phyloP scores from a whole-genome alignment of 345 rosid species.

The Eucalyptus guilfoylei region DNA sequence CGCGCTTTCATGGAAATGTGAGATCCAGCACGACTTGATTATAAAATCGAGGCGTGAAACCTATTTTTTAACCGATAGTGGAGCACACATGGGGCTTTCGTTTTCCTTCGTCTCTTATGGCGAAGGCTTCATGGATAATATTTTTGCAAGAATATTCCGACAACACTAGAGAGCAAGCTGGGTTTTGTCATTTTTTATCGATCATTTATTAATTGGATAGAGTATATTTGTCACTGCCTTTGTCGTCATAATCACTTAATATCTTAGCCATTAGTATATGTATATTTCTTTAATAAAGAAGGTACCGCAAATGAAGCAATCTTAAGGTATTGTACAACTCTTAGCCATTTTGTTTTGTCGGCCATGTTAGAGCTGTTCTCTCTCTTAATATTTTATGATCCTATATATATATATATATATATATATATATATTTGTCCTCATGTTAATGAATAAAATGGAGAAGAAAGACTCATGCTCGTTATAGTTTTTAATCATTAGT shows the following conservation, averaged over 20 bases:
- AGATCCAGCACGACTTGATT: rapidly evolving
- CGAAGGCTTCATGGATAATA: background rate
- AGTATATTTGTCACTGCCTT: rapidly evolving
- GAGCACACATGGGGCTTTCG: background rate
- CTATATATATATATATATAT: no score
- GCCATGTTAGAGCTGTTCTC: background rate
- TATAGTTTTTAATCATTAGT: no score
- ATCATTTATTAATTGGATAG: background rate
- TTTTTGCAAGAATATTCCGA: background rate
- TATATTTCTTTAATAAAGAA: no score
- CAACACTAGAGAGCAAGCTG: rapidly evolving
- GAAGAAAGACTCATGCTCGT: no score
- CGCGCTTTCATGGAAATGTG: rapidly evolving
- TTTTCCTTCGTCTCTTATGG: background rate
- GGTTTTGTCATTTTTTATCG: background rate
- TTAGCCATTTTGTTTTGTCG: no score
- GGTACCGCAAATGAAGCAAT: no score
- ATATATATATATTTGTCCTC: no score
- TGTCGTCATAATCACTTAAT: background rate
- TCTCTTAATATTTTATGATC: no score
- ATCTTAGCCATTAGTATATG: no score
- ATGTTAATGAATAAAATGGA: no score
- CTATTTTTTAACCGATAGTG: background rate
- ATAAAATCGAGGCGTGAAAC: background rate
- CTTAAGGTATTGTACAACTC: no score